Conservation (phyloP, 148 eudicot species). For the Rhododendron vialii region DNA sequence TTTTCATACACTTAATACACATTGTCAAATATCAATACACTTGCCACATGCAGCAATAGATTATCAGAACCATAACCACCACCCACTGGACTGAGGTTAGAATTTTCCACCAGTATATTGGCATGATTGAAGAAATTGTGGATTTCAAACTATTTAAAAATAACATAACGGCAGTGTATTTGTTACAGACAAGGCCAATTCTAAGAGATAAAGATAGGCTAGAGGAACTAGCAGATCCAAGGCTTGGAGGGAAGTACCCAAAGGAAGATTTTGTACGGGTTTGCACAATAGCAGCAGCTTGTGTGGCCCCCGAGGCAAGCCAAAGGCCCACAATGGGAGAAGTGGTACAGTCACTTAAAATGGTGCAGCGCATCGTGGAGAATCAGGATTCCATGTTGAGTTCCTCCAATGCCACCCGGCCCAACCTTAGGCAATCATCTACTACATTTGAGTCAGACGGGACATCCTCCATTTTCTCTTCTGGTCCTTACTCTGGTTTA, state of each 20-base stretch:
- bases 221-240: constrained; percentile 73
- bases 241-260: constrained; percentile 69
- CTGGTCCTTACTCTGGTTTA: constrained; percentile 84
- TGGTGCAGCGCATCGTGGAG: constrained; percentile 81
- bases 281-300: constrained; percentile 94
- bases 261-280: constrained; percentile 85
- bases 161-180: neutral
- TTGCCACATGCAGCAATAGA: neutral
- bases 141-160: neutral
- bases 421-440: constrained; percentile 64
- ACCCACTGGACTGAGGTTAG: neutral
- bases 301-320: constrained; percentile 86
- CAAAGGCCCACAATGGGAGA: constrained; percentile 98
- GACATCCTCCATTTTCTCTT: constrained; percentile 86
- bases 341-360: constrained; percentile 95
- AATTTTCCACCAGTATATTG: neutral
- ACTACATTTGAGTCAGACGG: constrained; percentile 91
- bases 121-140: neutral
- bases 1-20: neutral
- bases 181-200: constrained; percentile 77
- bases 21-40: neutral
- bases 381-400: constrained; percentile 52
- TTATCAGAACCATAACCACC: neutral
- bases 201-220: constrained; percentile 78
- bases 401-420: constrained; percentile 32